A percentile compares a stretch with the other conserved stretches of the same genome.
Conservation (phyloP, 2,329 filamentous ascomycete species). For the Fusarium camptoceras region DNA sequence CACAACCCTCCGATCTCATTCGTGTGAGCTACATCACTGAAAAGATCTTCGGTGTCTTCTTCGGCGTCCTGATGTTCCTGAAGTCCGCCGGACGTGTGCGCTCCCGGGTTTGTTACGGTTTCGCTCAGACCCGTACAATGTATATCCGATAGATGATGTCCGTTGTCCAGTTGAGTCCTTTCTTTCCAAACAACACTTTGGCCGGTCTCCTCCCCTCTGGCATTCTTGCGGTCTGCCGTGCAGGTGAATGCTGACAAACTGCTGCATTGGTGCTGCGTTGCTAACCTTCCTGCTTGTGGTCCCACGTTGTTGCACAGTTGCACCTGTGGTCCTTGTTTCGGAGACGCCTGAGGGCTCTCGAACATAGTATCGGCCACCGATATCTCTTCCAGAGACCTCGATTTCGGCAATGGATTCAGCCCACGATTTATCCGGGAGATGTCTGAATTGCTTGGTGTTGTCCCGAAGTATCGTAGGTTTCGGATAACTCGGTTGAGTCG, state of each 20-base stretch:
- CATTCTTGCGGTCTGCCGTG: constrained; percentile 11
- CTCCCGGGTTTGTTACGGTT: constrained; percentile 16
- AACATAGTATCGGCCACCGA: constrained; percentile 50
- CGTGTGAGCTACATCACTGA: constrained; percentile 15
- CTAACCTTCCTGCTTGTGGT: not conserved
- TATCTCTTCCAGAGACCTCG: constrained; percentile 22
- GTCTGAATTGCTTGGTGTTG: constrained; percentile 29
- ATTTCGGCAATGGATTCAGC: constrained; percentile 47
- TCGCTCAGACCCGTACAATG: not conserved
- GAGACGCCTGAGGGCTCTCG: constrained; percentile 23
- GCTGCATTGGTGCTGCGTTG: constrained; percentile 30
- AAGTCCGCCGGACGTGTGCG: constrained; percentile 46
- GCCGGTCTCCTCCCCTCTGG: not conserved
- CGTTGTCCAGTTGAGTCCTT: not conserved
- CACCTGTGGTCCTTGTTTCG: constrained; percentile 24
- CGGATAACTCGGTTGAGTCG: constrained; percentile 35
- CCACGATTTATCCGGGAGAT: constrained; percentile 35
- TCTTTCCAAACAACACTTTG: not conserved
- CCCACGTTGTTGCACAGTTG: constrained; percentile 12
- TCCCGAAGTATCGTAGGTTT: constrained; percentile 39
- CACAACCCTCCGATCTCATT: constrained; percentile 16
- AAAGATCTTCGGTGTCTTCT: constrained; percentile 50
- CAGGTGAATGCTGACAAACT: constrained; percentile 47
- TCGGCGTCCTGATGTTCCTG: constrained; percentile 43
- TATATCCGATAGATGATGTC: constrained; percentile 1